Base-by-base conservation (phyloP, 495 filamentous ascomycete genomes). In the Cercophora sp. region DNA sequence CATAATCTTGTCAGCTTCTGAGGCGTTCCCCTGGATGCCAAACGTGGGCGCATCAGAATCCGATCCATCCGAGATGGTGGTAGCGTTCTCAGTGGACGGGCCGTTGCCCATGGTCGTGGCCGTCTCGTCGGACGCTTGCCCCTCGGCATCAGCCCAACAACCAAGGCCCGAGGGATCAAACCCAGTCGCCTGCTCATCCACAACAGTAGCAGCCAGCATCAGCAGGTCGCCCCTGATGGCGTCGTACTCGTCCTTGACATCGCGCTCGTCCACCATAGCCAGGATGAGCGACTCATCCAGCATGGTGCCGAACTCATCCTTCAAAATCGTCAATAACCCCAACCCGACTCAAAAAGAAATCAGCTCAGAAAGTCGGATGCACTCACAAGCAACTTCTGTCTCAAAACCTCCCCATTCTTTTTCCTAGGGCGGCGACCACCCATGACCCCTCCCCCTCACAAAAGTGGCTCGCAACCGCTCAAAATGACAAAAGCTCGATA, bases 121-220 rank as follows among this genome's bases (percentile, higher is more conserved):
- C 3, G 41, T 52, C 25, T 59, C 62, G 9, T 64, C 63, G 9
- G 49, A 41, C 10, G 25, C 19, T 1, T 37, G 19, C 4, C 23
- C 55, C 43, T 59, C 59, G 1, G 45, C 15, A 3, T 65, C 57
- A 10, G 54, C 27, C 9, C 44, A 11, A 29, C 48, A 43, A 34
- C 82, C 78, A 27, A 81, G 82, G 2, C 87, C 89, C 9, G 86
- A 90, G 0, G 89, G 82, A 52, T 96, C 89, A 62, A 94, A 94
- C 0, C 80, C 83, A 0, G 82, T 78, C 13, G 78, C 72, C 57
- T 89, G 84, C 55, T 92, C 85, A 18, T 76, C 73, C 18, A 73
- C 56, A 0, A 86, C 88, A 29, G 72, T 68, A 8, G 77, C 67
- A 39, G 83, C 84, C 6, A 96, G 64, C 1, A 65, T 44, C 18